These are phyloP conservation scores for Podaxis mareebaensis DNA, from an alignment of 768 basidiomycete genomes.

Conservation along the genomic window DNA sequence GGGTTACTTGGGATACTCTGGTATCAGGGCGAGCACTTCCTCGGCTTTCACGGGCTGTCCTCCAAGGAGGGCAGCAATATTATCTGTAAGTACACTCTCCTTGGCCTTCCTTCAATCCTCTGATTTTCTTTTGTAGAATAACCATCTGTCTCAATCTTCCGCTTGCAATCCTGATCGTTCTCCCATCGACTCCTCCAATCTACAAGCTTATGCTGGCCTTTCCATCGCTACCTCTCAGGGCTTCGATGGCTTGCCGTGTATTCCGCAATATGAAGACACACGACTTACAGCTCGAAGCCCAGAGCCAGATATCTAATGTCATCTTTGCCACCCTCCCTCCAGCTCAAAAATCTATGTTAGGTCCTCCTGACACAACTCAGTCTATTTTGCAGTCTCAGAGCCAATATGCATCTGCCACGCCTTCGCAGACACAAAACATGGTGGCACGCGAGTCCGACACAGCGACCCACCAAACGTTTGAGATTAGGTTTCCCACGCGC, in stretches of 20 bases:
- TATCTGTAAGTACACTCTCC: conserved; percentile 28
- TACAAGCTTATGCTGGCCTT: not conserved
- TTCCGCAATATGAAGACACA: not conserved
- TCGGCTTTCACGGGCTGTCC: conserved; percentile 24
- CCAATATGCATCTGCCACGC: too few species aligned
- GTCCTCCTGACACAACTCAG: too few species aligned
- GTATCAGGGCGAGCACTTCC: conserved; percentile 24
- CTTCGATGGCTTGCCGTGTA: conserved; percentile 8
- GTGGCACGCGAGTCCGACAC: too few species aligned
- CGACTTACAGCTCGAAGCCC: too few species aligned
- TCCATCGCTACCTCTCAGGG: not conserved
- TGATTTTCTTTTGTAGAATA: not conserved
- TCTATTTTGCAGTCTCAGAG: too few species aligned
- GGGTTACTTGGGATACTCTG: conserved; percentile 16
- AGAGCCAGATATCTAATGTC: too few species aligned
- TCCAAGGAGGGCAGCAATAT: conserved; percentile 34
- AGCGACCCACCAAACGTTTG: too few species aligned
- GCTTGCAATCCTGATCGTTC: not conserved
- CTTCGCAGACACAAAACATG: too few species aligned
- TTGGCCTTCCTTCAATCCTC: not conserved
- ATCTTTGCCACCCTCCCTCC: too few species aligned
- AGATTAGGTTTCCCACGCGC: too few species aligned
- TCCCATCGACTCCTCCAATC: not conserved
- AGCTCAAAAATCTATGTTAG: too few species aligned
- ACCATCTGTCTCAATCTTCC: not conserved